phyloP scores from a whole-genome alignment of 441 rosid genomes.

The Gossypium davidsonii region DNA sequence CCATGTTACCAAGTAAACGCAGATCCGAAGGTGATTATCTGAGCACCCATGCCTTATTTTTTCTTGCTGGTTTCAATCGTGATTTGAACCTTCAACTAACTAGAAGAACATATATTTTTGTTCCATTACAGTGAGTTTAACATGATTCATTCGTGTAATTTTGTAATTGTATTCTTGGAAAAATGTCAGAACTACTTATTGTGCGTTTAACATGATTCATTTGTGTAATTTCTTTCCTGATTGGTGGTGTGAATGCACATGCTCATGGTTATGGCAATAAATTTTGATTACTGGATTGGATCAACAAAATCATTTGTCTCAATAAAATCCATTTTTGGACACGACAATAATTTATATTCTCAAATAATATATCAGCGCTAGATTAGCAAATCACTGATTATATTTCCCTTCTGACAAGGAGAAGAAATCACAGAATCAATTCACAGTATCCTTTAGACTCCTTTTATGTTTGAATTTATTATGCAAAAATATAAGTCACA shows the following conservation, averaged over 20 bases:
- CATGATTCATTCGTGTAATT: background rate
- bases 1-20: background rate
- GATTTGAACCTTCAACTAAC: background rate
- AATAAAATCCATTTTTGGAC: too few relatives aligned
- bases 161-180: too few relatives aligned
- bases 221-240: background rate
- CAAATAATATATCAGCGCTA: too few relatives aligned
- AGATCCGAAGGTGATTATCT: background rate
- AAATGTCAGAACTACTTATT: too few relatives aligned
- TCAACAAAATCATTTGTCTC: too few relatives aligned
- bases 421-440: too few relatives aligned
- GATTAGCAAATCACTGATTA: too few relatives aligned
- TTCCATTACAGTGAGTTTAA: background rate
- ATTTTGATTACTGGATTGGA: background rate
- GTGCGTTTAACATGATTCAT: background rate
- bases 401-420: too few relatives aligned
- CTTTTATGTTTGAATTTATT: background rate
- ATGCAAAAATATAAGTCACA: background rate
- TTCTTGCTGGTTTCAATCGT: slow-evolving; percentile 2
- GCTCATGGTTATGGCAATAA: background rate
- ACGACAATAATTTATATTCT: too few relatives aligned
- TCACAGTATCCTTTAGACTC: too few relatives aligned
- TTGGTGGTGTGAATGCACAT: background rate
- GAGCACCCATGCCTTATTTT: background rate
- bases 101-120: background rate